Base-by-base conservation (phyloP, 495 filamentous ascomycete genomes). In the Neurospora sp. region DNA sequence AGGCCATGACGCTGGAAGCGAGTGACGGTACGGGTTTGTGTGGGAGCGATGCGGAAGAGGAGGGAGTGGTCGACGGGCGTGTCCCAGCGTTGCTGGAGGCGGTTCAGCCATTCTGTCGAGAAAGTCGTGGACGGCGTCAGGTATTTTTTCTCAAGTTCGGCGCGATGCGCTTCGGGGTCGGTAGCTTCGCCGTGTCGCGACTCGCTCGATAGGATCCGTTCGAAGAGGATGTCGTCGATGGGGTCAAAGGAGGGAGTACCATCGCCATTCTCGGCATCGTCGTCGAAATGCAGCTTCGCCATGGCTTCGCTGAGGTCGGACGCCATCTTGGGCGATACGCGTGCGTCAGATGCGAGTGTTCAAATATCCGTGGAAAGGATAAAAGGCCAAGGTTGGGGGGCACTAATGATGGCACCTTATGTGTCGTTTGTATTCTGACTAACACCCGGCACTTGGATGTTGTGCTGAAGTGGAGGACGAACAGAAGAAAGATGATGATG, bases 1-100 rank as follows among this genome's bases (percentile, higher is more conserved):
- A 98, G 88, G 19, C 96, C 96, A 80, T 97, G 94, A 71, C 96
- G 88, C 54, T 89, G 90, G 81, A 99, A 99, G 69, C 96, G 92
- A 71, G 92, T 96, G 76, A 97, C 90, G 19, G 94, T 97, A 71
- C 96, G 90, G 4, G 93, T 92, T 83, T 98, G 96, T 0, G 94
- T 97, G 19, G 94, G 93, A 9, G 93, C 93, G 45, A 98, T 85
- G 72, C 90, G 88, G 83, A 97, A 97, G 28, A 98, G 87, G 70
- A 92, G 88, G 21, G 88, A 88, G 79, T 92, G 91, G 76, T 96
- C 90, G 40, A 89, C 87, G 13, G 93, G 86, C 62, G 88, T 84
- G 72, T 97, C 92, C 95, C 94, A 98, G 82, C 94, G 88, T 88
- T 92, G 92, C 82, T 99, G 96, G 28, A 99, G 80, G 48, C 87